Base-by-base conservation (phyloP, 2,329 filamentous ascomycete genomes). In the Colletotrichum lini region DNA sequence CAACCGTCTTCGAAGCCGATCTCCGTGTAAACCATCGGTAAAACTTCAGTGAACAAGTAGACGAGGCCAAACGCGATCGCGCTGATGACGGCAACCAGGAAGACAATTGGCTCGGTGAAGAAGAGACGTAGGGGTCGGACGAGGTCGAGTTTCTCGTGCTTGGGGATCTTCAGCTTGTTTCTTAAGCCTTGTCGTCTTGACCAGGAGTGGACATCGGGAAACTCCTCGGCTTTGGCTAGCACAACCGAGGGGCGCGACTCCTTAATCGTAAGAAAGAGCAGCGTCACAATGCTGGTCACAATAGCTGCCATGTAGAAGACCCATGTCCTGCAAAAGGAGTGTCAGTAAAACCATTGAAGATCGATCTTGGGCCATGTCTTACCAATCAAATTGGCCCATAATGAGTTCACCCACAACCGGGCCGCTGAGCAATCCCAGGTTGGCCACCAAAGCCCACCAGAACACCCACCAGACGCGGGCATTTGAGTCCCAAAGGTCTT, bases 401-500 rank as follows among this genome's bases (percentile, higher is more conserved):
- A 70, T 66, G 2, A 66, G 10, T 2, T 59, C 62, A 26, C 67
- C 15, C 1, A 70, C 42, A 2, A 56, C 63, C 1, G 62, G 62
- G 1, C 67, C 63, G 6, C 56, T 21, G n/a, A 70, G 13, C 23
- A 70, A 44, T 7, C 45, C 67, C 1, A 70, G n/a, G 18, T 70
- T 70, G 47, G 62, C 67, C 10, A 56, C 16, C 30, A 61, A 4
- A 0, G 67, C 47, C 67, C 67, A 70, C 15, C 23, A 50, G 30
- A 66, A 70, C 0, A 70, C 15, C 62, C 67, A 66, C 67, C 67
- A 70, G 18, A 70, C 56, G 13, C 67, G 13, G 0, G 56, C 54
- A 8, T 67, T 38, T 2, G 67, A 56, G 23, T 70, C 67, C 67
- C 67, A 70, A 30, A 70, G 18, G 21, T 70, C 67, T 35, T 70